Evolutionary conservation across 2,329 filamentous ascomycete genomes (phyloP).

Genomic region (Geosmithia morbida): DNA sequence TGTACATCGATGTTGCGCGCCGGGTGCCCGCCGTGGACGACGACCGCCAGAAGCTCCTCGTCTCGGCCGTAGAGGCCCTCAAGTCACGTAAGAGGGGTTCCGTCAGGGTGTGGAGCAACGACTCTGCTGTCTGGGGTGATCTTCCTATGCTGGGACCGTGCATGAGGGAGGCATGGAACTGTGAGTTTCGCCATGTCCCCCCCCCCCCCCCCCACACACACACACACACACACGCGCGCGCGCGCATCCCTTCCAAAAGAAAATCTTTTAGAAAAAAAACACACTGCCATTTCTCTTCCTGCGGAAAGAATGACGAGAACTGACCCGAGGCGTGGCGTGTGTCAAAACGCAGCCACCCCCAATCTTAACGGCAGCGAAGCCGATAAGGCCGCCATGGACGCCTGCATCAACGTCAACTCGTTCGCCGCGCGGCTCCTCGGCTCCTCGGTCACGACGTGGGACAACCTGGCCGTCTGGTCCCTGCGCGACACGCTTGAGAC

Average conservation of each 20-base stretch:
- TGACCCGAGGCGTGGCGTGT: too few species aligned
- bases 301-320: background rate
- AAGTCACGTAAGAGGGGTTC: constrained; percentile 8
- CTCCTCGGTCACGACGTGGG: constrained; percentile 8
- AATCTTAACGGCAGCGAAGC: constrained; percentile 9
- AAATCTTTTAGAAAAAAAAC: too few species aligned
- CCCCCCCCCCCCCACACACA: background rate
- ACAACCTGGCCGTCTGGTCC: constrained; percentile 14
- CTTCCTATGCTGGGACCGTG: constrained; percentile 14
- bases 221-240: too few species aligned
- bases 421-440: constrained; percentile 16
- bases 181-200: too few species aligned
- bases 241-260: too few species aligned
- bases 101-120: constrained; percentile 13
- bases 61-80: constrained; percentile 8
- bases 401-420: constrained; percentile 18
- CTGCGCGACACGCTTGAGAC: constrained; percentile 15
- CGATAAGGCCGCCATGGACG: constrained; percentile 6
- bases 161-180: constrained; percentile 14
- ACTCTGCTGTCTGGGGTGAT: constrained; percentile 12
- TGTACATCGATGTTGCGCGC: constrained; percentile 10
- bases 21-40: constrained; percentile 11
- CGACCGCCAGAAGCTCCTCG: constrained; percentile 10
- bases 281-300: too few species aligned
- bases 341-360: constrained; percentile 8